phyloP scores from a whole-genome alignment of 371 early-diverging fungal genomes.

The Mortierella sp. region DNA sequence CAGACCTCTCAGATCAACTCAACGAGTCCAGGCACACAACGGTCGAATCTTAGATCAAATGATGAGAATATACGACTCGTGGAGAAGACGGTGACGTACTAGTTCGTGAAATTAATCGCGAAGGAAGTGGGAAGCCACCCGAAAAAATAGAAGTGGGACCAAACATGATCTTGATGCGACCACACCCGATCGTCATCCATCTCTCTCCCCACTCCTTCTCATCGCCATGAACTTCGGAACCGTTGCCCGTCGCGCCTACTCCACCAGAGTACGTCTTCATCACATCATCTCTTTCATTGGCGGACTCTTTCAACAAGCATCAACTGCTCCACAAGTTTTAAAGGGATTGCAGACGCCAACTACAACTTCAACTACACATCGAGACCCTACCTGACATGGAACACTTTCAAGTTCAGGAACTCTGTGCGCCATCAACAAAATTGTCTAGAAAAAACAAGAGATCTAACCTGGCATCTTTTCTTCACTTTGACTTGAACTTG shows the following conservation, averaged over 20 bases:
- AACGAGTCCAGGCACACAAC: too few relatives aligned
- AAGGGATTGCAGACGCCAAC: too few relatives aligned
- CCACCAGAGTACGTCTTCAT: slow-evolving; percentile 45
- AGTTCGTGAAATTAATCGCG: too few relatives aligned
- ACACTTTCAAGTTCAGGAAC: not conserved
- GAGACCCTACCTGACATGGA: not conserved
- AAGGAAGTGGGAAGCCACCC: not conserved
- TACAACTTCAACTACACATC: not conserved
- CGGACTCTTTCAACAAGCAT: not conserved
- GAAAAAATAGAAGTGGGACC: not conserved
- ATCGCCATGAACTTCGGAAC: slow-evolving; percentile 52
- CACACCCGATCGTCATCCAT: slow-evolving; percentile 11
- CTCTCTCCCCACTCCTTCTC: slow-evolving; percentile 19
- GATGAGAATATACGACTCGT: too few relatives aligned
- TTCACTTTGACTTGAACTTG: too few relatives aligned
- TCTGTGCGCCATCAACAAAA: too few relatives aligned
- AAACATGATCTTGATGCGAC: slow-evolving; percentile 9
- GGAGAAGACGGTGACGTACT: too few relatives aligned
- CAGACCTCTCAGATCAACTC: too few relatives aligned
- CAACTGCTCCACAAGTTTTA: not conserved
- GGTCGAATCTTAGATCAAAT: too few relatives aligned
- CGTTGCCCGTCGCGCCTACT: slow-evolving; percentile 57
- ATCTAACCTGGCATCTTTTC: not conserved
- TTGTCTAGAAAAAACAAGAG: too few relatives aligned
- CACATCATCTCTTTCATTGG: not conserved